Conservation (phyloP, 371 early-diverging fungal species). For the Rhizopus stolonifer region DNA sequence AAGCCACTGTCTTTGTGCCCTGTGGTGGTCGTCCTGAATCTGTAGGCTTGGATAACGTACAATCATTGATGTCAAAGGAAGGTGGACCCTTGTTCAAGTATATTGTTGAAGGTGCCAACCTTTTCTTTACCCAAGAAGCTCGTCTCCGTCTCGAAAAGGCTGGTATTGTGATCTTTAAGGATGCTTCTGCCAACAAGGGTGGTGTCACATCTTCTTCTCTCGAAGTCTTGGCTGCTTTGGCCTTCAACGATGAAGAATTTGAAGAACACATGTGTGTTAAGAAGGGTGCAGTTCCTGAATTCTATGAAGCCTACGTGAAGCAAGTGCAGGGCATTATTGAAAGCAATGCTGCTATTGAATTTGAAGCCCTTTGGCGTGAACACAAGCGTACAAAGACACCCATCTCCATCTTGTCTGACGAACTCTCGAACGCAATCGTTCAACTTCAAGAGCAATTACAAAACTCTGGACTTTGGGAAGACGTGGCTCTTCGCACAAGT, state of each 20-base stretch:
- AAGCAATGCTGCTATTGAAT: conserved; percentile 90
- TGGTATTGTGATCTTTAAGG: conserved; percentile 94
- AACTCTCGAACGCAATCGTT: conserved; percentile 90
- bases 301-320: conserved; percentile 91
- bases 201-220: conserved; percentile 97
- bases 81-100: conserved; percentile 95
- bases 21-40: conserved; percentile 98
- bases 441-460: conserved; percentile 91
- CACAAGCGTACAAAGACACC: conserved; percentile 72
- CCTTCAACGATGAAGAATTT: conserved; percentile 92
- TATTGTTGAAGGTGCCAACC: conserved; percentile 97
- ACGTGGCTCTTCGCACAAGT: conserved; percentile 75
- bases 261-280: conserved; percentile 89
- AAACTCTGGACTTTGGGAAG: conserved; percentile 91
- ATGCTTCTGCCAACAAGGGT: conserved; percentile 98
- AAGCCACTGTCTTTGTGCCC: conserved; percentile 93
- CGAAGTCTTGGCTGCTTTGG: conserved; percentile 93
- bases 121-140: conserved; percentile 98
- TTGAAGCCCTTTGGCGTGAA: conserved; percentile 94
- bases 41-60: conserved; percentile 91
- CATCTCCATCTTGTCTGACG: conserved; percentile 88
- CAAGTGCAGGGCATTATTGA: conserved; percentile 92
- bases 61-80: conserved; percentile 68
- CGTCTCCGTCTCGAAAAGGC: conserved; percentile 93
- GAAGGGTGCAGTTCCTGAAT: conserved; percentile 68